Conservation (phyloP, 2,329 filamentous ascomycete species). For the Fusarium mundagurra region DNA sequence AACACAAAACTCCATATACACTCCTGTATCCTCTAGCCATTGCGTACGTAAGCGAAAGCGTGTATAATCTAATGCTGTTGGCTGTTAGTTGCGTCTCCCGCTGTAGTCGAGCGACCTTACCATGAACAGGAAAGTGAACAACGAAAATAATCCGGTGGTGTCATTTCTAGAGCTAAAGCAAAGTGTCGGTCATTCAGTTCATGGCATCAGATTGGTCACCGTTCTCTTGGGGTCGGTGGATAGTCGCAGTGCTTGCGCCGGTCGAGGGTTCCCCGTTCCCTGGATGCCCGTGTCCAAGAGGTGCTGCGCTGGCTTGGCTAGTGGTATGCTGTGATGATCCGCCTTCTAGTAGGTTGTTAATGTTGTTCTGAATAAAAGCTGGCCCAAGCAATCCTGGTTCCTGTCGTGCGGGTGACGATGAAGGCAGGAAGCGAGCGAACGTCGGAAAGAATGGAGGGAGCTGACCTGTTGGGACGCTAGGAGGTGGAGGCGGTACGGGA, state of each 20-base stretch:
- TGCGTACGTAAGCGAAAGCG: constrained; percentile 7
- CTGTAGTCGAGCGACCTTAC: constrained; percentile 12
- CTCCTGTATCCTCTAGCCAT: constrained; percentile 32
- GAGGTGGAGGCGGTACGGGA: constrained; percentile 43
- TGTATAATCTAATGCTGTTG: constrained; percentile 28
- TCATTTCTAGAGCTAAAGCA: constrained; percentile 25
- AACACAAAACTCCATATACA: constrained; percentile 34
- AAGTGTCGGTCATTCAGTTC: constrained; percentile 31
- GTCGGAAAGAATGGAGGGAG: constrained; percentile 34
- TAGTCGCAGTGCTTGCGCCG: constrained; percentile 51
- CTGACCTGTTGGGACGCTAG: constrained; percentile 35
- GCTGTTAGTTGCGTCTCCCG: constrained; percentile 7
- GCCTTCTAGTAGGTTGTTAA: constrained; percentile 43
- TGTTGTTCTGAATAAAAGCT: constrained; percentile 41
- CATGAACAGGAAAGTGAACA: constrained; percentile 27
- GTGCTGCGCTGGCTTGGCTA: constrained; percentile 45
- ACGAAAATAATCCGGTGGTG: constrained; percentile 21
- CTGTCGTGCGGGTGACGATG: constrained; percentile 31
- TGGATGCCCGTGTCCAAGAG: constrained; percentile 37
- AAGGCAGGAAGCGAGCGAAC: constrained; percentile 27
- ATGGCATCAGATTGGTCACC: constrained; percentile 33
- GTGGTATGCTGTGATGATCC: constrained; percentile 25
- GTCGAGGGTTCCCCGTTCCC: constrained; percentile 40
- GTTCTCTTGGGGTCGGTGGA: constrained; percentile 44
- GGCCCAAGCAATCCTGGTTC: constrained; percentile 31